These are phyloP conservation scores for Steccherinum ochraceum DNA, from an alignment of 768 basidiomycete genomes.

Conservation along the genomic window DNA sequence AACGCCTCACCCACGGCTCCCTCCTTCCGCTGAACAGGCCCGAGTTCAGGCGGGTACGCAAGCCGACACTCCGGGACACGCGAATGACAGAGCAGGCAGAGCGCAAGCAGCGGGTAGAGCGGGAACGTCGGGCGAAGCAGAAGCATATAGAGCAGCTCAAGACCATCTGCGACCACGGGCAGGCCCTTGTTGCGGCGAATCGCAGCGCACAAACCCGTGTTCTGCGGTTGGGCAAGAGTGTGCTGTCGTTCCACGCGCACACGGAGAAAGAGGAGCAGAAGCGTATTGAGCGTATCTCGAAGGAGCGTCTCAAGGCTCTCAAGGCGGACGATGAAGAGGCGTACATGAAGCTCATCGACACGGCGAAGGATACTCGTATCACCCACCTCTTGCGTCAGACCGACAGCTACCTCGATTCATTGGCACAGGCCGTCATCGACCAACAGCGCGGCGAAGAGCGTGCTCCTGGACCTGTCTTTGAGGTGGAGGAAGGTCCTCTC, in stretches of 20 bases:
- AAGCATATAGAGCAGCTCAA: slow-evolving; percentile 93
- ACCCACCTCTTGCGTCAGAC: slow-evolving; percentile 94
- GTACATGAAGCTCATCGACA: slow-evolving; percentile 99
- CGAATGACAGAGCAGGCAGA: slow-evolving; percentile 86
- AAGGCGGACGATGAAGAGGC: slow-evolving; percentile 99
- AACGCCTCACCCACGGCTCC: slow-evolving; percentile 81
- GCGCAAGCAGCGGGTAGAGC: slow-evolving; percentile 84
- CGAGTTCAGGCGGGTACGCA: slow-evolving; percentile 84
- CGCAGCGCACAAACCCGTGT: slow-evolving; percentile 52
- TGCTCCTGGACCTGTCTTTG: slow-evolving; percentile 40
- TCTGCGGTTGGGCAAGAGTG: slow-evolving; percentile 61
- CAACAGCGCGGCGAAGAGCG: slow-evolving; percentile 66
- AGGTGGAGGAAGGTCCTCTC: slow-evolving; percentile 65
- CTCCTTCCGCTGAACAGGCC: slow-evolving; percentile 87
- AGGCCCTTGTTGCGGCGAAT: slow-evolving; percentile 63
- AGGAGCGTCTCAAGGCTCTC: slow-evolving; percentile 96
- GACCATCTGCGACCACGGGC: slow-evolving; percentile 81
- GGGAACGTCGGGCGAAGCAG: slow-evolving; percentile 91
- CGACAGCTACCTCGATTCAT: slow-evolving; percentile 88
- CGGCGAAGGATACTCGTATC: slow-evolving; percentile 98
- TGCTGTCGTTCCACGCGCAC: slow-evolving; percentile 77
- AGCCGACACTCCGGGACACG: slow-evolving; percentile 83
- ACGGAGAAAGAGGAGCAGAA: slow-evolving; percentile 99
- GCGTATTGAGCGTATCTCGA: slow-evolving; percentile 89
- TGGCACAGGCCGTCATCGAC: slow-evolving; percentile 87